A percentile compares a stretch with the other conserved stretches of the same genome.
Evolutionary conservation across 768 basidiomycete species (phyloP).

Genomic region (Tricholoma matsutake): DNA sequence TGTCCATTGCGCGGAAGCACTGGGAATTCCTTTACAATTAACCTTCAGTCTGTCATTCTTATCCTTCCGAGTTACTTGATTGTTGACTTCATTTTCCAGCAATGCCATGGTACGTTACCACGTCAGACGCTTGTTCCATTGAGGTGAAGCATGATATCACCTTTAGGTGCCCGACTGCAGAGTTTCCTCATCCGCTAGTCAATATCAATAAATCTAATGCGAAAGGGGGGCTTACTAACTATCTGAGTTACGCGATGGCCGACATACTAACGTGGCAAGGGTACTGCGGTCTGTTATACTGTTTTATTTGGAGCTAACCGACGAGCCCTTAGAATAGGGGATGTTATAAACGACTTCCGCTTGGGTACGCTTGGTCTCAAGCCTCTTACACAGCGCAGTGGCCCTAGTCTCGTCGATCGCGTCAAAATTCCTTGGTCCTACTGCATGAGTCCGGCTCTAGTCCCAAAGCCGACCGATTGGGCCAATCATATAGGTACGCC

Average conservation of each 20-base stretch:
- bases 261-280: slow-evolving; percentile 62
- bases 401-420: slow-evolving; percentile 48
- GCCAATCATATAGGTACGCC: slow-evolving; percentile 54
- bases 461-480: slow-evolving; percentile 64
- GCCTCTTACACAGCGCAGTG: slow-evolving; percentile 45
- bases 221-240: slow-evolving; percentile 50
- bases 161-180: slow-evolving; percentile 50
- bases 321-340: slow-evolving; percentile 43
- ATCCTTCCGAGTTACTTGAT: neutral
- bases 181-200: slow-evolving; percentile 64
- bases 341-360: slow-evolving; percentile 58
- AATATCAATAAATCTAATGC: slow-evolving; percentile 56
- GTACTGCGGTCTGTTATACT: slow-evolving; percentile 26
- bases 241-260: slow-evolving; percentile 54
- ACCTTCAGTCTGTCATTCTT: slow-evolving; percentile 48
- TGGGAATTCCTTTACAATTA: slow-evolving; percentile 54
- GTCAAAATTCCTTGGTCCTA: slow-evolving; percentile 62
- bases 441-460: slow-evolving; percentile 55
- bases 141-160: too few relatives aligned
- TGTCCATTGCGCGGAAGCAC: slow-evolving; percentile 61
- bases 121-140: too few relatives aligned
- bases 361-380: slow-evolving; percentile 44
- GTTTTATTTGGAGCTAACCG: neutral
- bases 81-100: slow-evolving; percentile 30
- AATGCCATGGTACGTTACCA: slow-evolving; percentile 54